Percentiles rank a stretch among this genome's conserved stretches.
phyloP scores from a whole-genome alignment of 106 monocot species.

The Dioscorea dumetorum region DNA sequence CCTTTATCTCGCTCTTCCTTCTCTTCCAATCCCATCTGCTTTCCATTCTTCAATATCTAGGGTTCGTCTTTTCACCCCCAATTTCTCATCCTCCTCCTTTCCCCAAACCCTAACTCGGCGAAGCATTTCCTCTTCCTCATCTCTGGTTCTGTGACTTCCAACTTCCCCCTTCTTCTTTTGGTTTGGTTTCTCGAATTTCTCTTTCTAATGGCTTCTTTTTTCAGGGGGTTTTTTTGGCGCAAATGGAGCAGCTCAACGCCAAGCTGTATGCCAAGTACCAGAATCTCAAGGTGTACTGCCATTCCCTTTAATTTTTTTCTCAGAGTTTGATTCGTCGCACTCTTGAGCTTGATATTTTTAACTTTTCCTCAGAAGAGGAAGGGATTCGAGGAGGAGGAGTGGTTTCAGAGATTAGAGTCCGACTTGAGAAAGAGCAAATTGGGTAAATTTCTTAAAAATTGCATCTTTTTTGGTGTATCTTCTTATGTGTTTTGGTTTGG shows the following conservation, averaged over 20 bases:
- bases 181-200: too few relatives aligned
- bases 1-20: too few relatives aligned
- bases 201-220: too few relatives aligned
- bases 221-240: not conserved
- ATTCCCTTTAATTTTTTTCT: not conserved
- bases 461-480: not conserved
- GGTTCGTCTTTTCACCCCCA: too few relatives aligned
- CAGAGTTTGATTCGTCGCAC: not conserved
- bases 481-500: not conserved
- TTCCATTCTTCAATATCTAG: too few relatives aligned
- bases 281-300: constrained; percentile 28
- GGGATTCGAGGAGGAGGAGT: constrained; percentile 20
- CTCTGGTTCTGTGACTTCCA: too few relatives aligned
- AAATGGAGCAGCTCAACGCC: constrained; percentile 34
- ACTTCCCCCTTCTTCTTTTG: too few relatives aligned
- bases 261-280: constrained; percentile 32
- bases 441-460: constrained; percentile 10
- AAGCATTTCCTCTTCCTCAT: too few relatives aligned
- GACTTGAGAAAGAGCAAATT: constrained; percentile 11
- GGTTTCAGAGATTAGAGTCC: constrained; percentile 5
- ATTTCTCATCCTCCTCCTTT: too few relatives aligned
- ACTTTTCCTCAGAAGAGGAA: constrained; percentile 29
- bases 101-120: too few relatives aligned
- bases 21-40: too few relatives aligned
- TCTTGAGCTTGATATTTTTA: not conserved